These are phyloP conservation scores for Xylaria longipes DNA, from an alignment of 495 filamentous ascomycete species.

Conservation along the genomic window DNA sequence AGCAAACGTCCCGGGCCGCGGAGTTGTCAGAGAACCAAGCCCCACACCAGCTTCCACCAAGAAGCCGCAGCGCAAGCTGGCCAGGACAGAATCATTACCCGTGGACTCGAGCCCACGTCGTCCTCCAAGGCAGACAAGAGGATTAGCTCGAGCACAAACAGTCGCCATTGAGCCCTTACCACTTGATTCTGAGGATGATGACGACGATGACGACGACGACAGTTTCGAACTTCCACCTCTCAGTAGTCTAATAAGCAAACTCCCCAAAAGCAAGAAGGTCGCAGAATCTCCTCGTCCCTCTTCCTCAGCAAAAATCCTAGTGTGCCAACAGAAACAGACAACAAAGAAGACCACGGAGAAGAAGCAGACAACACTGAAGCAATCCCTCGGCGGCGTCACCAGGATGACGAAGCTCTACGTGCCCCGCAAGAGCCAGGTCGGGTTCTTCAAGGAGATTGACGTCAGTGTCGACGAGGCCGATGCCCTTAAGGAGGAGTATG, in stretches of 20 bases:
- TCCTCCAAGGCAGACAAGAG: slow-evolving; percentile 13
- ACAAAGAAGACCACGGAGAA: slow-evolving; percentile 8
- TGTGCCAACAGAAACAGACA: background rate
- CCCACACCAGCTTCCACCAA: slow-evolving; percentile 30
- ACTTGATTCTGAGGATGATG: slow-evolving; percentile 24
- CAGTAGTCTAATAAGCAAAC: slow-evolving; percentile 23
- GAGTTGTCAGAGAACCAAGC: slow-evolving; percentile 17
- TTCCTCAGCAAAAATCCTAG: background rate
- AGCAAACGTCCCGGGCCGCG: background rate
- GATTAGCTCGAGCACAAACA: slow-evolving; percentile 54
- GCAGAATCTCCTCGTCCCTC: background rate
- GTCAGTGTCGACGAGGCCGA: slow-evolving; percentile 40
- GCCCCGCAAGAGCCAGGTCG: slow-evolving; percentile 38
- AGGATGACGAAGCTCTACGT: slow-evolving; percentile 37
- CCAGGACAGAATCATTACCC: slow-evolving; percentile 35
- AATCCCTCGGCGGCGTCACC: slow-evolving; percentile 11
- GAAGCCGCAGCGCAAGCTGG: slow-evolving; percentile 32
- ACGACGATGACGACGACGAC: slow-evolving; percentile 45
- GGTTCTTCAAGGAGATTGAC: slow-evolving; percentile 45
- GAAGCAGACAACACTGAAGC: slow-evolving; percentile 29
- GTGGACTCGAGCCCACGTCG: slow-evolving; percentile 25
- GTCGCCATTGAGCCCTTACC: slow-evolving; percentile 50
- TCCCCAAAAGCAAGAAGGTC: slow-evolving; percentile 12
- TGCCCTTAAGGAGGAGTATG: slow-evolving; percentile 8
- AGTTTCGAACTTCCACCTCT: slow-evolving; percentile 37